Percentiles rank a stretch among this genome's conserved stretches.
These are phyloP conservation scores for Calonectria fujianensis DNA, from an alignment of 2,329 filamentous ascomycete genomes.

Conservation along the genomic window DNA sequence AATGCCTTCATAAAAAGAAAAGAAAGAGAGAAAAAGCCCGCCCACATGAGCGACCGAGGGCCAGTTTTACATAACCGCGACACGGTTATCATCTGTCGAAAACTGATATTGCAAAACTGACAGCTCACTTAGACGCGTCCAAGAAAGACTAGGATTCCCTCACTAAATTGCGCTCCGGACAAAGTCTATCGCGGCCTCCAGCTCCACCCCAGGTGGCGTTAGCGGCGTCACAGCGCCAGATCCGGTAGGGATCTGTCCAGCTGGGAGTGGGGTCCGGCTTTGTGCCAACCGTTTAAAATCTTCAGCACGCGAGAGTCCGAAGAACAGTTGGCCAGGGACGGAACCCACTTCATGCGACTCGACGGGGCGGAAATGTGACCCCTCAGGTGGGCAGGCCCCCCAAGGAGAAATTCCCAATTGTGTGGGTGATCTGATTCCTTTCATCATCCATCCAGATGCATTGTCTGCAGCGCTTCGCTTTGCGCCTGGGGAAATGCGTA, in stretches of 20 bases:
- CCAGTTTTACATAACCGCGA: constrained; percentile 8
- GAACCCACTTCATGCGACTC: constrained; percentile 17
- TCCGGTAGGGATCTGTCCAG: not conserved
- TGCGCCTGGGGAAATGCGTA: not conserved
- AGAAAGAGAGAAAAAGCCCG: not conserved
- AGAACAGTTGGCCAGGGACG: constrained; percentile 17
- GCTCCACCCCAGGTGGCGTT: not conserved
- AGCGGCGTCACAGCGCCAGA: constrained; percentile 10
- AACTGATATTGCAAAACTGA: constrained; percentile 20
- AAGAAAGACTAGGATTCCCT: not conserved
- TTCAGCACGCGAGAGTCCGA: not conserved
- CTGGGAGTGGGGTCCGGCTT: not conserved
- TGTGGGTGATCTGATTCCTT: not conserved
- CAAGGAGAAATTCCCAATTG: constrained; percentile 1
- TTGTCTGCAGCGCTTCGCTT: not conserved
- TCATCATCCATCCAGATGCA: not conserved
- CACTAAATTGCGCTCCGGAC: not conserved
- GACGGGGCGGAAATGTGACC: constrained; percentile 12
- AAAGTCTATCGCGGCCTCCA: constrained; percentile 9
- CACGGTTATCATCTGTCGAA: constrained; percentile 15
- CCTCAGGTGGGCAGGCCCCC: not conserved
- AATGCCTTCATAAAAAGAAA: constrained; percentile 6
- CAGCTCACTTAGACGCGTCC: constrained; percentile 10
- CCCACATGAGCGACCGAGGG: not conserved
- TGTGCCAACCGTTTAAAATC: constrained; percentile 15